These are phyloP conservation scores for Marasmius tenuissimus DNA, from an alignment of 1,284 basidiomycete species.

Conservation along the genomic window DNA sequence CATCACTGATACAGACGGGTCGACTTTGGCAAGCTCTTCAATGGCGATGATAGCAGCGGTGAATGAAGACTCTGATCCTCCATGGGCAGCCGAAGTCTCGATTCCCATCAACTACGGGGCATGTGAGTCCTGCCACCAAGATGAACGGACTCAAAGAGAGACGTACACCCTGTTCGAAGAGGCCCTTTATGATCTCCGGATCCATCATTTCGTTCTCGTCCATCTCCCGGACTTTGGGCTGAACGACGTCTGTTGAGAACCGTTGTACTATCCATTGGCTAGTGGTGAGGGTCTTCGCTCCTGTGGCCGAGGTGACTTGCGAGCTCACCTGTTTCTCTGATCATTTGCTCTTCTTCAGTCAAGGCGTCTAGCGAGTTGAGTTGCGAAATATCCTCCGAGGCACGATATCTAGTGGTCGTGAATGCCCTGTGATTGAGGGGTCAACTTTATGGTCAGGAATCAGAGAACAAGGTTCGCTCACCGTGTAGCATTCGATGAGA, in stretches of 20 bases:
- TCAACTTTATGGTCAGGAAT: background rate
- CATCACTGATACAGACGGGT: slow-evolving; percentile 95
- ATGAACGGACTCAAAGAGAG: slow-evolving; percentile 2
- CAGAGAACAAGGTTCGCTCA: background rate
- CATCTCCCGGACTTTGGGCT: slow-evolving; percentile 93
- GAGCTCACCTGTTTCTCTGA: slow-evolving; percentile 79
- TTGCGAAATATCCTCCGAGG: slow-evolving; percentile 25
- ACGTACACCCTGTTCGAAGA: slow-evolving; percentile 94
- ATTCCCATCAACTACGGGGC: slow-evolving; percentile 88
- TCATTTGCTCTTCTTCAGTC: slow-evolving; percentile 90
- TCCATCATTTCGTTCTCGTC: slow-evolving; percentile 98
- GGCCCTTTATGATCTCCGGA: slow-evolving; percentile 80
- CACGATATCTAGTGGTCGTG: slow-evolving; percentile 37
- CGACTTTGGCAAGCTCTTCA: slow-evolving; percentile 95
- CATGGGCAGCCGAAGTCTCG: slow-evolving; percentile 83
- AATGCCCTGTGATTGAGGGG: slow-evolving; percentile 31
- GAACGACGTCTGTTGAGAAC: slow-evolving; percentile 89
- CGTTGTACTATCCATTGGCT: slow-evolving; percentile 60
- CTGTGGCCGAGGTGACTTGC: background rate
- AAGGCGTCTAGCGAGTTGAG: slow-evolving; percentile 75
- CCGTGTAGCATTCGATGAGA: slow-evolving; percentile 3
- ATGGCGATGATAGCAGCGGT: slow-evolving; percentile 96
- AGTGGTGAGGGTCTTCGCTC: background rate
- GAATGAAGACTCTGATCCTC: slow-evolving; percentile 91
- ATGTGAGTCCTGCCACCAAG: background rate